Conservation (phyloP, 192 early-diverging fungal genomes). For the Coemansia sp. region DNA sequence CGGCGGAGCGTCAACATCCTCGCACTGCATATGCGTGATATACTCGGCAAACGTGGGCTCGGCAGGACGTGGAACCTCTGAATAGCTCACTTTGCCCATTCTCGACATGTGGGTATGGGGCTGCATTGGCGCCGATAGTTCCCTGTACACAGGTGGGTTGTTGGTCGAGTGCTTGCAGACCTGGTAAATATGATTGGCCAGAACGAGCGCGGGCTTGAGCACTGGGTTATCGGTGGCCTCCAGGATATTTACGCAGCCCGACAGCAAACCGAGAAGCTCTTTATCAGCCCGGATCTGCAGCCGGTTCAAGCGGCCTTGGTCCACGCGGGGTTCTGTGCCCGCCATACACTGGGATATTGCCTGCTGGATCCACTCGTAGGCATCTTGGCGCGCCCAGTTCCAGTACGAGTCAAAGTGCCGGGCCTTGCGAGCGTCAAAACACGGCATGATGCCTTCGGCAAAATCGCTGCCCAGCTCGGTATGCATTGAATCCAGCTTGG, state of each 20-base stretch:
- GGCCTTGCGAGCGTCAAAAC: constrained; percentile 74
- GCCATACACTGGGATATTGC: constrained; percentile 56
- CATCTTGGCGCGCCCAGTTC: constrained; percentile 76
- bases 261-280: constrained; percentile 67
- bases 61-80: constrained; percentile 68
- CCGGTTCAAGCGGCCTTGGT: constrained; percentile 19
- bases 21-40: constrained; percentile 69
- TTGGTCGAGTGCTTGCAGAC: constrained; percentile 69
- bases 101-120: constrained; percentile 68
- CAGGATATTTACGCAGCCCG: constrained; percentile 63
- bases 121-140: constrained; percentile 70
- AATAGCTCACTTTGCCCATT: constrained; percentile 70
- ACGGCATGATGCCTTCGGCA: constrained; percentile 70
- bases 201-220: constrained; percentile 39
- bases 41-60: constrained; percentile 77
- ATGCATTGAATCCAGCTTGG: constrained; percentile 67
- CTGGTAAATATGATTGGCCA: constrained; percentile 64
- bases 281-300: constrained; percentile 80
- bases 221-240: constrained; percentile 59
- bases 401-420: constrained; percentile 91
- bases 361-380: constrained; percentile 63
- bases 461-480: constrained; percentile 76
- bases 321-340: constrained; percentile 61
- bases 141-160: constrained; percentile 70
- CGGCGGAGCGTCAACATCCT: constrained; percentile 42